A percentile compares a stretch with the other conserved stretches of the same genome.
These are phyloP conservation scores for Bauhinia variegata DNA, from an alignment of 306 rosid genomes.

Conservation along the genomic window DNA sequence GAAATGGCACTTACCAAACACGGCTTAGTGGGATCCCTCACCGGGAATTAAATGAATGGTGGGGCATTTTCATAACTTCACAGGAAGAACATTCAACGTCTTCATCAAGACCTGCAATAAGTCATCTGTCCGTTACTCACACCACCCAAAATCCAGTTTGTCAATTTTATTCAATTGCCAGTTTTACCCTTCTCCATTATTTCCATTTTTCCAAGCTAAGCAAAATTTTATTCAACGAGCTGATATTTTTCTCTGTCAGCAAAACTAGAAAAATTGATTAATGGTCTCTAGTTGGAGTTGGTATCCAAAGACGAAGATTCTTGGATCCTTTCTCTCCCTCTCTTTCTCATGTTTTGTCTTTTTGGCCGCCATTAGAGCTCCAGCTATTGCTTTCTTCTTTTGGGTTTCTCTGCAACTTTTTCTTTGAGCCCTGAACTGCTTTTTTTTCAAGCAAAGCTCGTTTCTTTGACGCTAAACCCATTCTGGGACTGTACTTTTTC, in stretches of 20 bases:
- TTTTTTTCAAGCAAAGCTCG: slow-evolving; percentile 30
- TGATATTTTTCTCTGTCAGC: not conserved
- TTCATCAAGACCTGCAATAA: not conserved
- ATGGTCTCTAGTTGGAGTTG: too few relatives aligned
- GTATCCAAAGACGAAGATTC: too few relatives aligned
- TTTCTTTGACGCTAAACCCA: slow-evolving; percentile 27
- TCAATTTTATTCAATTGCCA: slow-evolving; percentile 25
- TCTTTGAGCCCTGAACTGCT: slow-evolving; percentile 31
- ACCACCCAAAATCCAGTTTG: slow-evolving; percentile 30
- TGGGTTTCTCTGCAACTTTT: slow-evolving; percentile 40
- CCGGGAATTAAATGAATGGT: not conserved
- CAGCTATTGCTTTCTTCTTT: slow-evolving; percentile 32
- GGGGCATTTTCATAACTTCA: slow-evolving; percentile 23
- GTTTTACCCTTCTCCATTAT: slow-evolving; percentile 34
- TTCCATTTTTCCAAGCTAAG: slow-evolving; percentile 21
- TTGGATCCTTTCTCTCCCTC: slow-evolving; percentile 50
- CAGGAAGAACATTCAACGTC: not conserved
- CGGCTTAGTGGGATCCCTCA: slow-evolving; percentile 6
- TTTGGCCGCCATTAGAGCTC: slow-evolving; percentile 47
- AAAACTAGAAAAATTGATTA: not conserved
- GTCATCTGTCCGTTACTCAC: slow-evolving; percentile 15
- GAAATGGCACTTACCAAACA: slow-evolving; percentile 6
- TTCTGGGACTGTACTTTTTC: slow-evolving; percentile 27
- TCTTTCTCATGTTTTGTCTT: slow-evolving; percentile 8
- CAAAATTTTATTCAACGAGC: not conserved